Evolutionary conservation across 2,329 filamentous ascomycete species (phyloP).

Genomic region (Rutstroemia sp.): DNA sequence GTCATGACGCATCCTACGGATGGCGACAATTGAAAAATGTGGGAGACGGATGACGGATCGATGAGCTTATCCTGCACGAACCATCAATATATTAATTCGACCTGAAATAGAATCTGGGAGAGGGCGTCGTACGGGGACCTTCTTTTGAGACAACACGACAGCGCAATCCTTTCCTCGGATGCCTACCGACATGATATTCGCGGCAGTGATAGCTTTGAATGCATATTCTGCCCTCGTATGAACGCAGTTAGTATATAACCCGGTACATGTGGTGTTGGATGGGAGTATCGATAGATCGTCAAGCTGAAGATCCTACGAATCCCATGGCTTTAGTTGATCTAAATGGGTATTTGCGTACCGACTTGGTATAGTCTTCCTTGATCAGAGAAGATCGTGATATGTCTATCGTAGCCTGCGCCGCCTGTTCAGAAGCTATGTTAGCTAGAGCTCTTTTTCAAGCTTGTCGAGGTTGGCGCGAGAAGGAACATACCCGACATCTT

Average conservation of each 20-base stretch:
- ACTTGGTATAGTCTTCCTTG: conserved; percentile 99
- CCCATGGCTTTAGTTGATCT: conserved; percentile 8
- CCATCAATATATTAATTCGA: conserved; percentile 17
- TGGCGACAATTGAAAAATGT: conserved; percentile 94
- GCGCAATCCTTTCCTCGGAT: conserved; percentile 95
- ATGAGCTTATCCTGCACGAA: conserved; percentile 85
- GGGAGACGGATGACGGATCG: conserved; percentile 91
- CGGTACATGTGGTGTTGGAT: conserved; percentile 4
- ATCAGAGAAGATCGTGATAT: conserved; percentile 99
- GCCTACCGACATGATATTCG: conserved; percentile 97
- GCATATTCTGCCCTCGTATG: conserved; percentile 73
- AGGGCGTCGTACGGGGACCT: conserved; percentile 74
- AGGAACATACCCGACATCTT: conserved; percentile 34
- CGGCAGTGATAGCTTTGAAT: conserved; percentile 99
- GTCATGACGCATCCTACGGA: conserved; percentile 98
- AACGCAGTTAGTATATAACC: neutral
- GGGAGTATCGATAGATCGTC: conserved; percentile 3
- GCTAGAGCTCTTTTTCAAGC: conserved; percentile 15
- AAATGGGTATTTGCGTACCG: conserved; percentile 54
- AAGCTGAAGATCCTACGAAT: conserved; percentile 11
- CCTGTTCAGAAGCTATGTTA: conserved; percentile 39
- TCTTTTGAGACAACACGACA: conserved; percentile 97
- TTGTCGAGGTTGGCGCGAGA: conserved; percentile 7
- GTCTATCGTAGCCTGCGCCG: conserved; percentile 89
- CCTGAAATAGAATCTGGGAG: conserved; percentile 9